phyloP scores from a whole-genome alignment of 768 basidiomycete genomes.

The Mycena olivaceomarginata region DNA sequence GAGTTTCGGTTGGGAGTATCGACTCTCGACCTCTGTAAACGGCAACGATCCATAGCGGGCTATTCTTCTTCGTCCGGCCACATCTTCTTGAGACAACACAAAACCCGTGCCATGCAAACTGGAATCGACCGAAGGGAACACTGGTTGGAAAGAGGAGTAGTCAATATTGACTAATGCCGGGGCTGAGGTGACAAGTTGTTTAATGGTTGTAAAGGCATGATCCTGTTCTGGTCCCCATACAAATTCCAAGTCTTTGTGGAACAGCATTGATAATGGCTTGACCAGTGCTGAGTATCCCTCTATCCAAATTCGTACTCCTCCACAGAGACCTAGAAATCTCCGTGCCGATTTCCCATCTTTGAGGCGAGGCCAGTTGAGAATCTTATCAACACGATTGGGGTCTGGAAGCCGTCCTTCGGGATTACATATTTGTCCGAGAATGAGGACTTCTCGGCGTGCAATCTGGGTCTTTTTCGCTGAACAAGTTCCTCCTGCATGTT shows the following conservation, averaged over 20 bases:
- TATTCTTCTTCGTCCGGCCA: too few species aligned
- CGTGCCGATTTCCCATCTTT: background rate
- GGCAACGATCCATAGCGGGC: too few species aligned
- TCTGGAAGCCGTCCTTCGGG: background rate
- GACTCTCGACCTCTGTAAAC: too few species aligned
- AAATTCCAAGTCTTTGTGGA: conserved; percentile 51
- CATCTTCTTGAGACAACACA: too few species aligned
- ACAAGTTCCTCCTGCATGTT: conserved; percentile 56
- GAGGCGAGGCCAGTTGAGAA: conserved; percentile 15
- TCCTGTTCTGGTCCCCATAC: conserved; percentile 51
- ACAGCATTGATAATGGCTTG: conserved; percentile 45
- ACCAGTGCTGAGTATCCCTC: conserved; percentile 33
- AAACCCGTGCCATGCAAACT: too few species aligned
- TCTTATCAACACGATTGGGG: conserved; percentile 4
- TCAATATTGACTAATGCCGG: conserved; percentile 49
- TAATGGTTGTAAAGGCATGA: conserved; percentile 48
- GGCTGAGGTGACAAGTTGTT: conserved; percentile 46
- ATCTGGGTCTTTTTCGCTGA: conserved; percentile 57
- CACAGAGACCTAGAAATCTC: conserved; percentile 5
- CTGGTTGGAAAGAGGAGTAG: too few species aligned
- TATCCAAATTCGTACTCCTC: conserved; percentile 12
- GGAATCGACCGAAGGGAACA: too few species aligned
- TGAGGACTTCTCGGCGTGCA: conserved; percentile 17
- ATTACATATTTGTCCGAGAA: conserved; percentile 47
- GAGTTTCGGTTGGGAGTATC: too few species aligned